Percentiles rank a stretch among this genome's conserved stretches.
phyloP scores from a whole-genome alignment of 2,329 filamentous ascomycete genomes.

The Mycosphaerella sp. region DNA sequence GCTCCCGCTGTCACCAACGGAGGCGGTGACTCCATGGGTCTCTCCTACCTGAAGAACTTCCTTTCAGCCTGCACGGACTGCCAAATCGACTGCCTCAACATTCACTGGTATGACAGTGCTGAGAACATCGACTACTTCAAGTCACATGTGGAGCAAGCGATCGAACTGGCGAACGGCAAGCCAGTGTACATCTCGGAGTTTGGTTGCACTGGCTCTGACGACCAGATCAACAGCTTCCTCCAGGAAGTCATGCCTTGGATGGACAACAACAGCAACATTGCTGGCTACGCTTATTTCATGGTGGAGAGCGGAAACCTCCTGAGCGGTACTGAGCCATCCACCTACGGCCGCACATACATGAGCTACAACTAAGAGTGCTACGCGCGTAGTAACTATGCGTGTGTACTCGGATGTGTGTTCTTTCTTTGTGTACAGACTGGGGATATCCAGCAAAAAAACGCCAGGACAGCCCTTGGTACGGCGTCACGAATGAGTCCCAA shows the following conservation, averaged over 20 bases:
- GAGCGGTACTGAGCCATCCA: slow-evolving; percentile 28
- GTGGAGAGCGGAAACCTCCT: slow-evolving; percentile 33
- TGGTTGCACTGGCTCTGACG: slow-evolving; percentile 44
- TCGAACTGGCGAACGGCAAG: slow-evolving; percentile 33
- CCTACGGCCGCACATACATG: slow-evolving; percentile 30
- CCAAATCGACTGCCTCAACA: slow-evolving; percentile 52
- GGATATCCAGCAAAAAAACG: neutral
- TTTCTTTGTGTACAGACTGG: neutral
- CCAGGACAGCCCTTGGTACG: neutral
- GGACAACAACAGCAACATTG: slow-evolving; percentile 36
- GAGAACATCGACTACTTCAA: slow-evolving; percentile 49
- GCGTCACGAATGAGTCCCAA: slow-evolving; percentile 5
- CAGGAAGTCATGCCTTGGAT: slow-evolving; percentile 43
- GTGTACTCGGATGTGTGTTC: neutral
- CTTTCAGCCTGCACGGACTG: slow-evolving; percentile 43
- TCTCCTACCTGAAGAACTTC: slow-evolving; percentile 52
- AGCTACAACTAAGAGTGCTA: slow-evolving; percentile 15
- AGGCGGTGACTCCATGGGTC: slow-evolving; percentile 38
- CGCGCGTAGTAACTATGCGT: neutral
- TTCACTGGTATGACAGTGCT: slow-evolving; percentile 57
- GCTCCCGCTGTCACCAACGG: slow-evolving; percentile 59
- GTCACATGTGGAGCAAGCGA: slow-evolving; percentile 44
- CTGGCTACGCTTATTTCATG: slow-evolving; percentile 36
- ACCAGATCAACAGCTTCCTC: slow-evolving; percentile 46
- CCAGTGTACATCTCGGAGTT: slow-evolving; percentile 62